phyloP scores from a whole-genome alignment of 768 basidiomycete species.

The Phylloporus rhodoxanthus region DNA sequence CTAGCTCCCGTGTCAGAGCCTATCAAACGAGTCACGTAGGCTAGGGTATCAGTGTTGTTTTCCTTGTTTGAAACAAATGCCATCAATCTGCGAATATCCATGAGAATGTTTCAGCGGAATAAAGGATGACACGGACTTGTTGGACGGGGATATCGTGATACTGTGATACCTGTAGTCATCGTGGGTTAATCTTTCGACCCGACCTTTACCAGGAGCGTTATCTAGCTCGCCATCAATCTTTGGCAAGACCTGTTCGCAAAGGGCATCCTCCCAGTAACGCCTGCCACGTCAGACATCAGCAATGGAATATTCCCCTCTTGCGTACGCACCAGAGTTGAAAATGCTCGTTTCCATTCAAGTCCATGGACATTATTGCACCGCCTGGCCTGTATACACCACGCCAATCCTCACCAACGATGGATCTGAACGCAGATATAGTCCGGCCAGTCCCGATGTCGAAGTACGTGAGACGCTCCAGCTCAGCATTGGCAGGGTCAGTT shows the following conservation, averaged over 20 bases:
- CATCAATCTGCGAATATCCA: slow-evolving; percentile 27
- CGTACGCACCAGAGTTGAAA: slow-evolving; percentile 37
- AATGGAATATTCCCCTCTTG: background rate
- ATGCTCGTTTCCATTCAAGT: slow-evolving; percentile 36
- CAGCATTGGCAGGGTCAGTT: slow-evolving; percentile 18
- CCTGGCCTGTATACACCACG: slow-evolving; percentile 33
- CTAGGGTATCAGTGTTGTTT: slow-evolving; percentile 34
- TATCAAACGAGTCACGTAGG: slow-evolving; percentile 30
- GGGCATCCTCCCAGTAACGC: slow-evolving; percentile 40
- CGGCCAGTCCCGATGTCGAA: slow-evolving; percentile 37
- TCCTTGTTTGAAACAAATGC: slow-evolving; percentile 39
- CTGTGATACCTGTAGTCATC: slow-evolving; percentile 31
- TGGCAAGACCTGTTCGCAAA: slow-evolving; percentile 24
- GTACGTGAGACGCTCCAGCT: slow-evolving; percentile 34
- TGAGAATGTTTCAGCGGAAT: slow-evolving; percentile 1
- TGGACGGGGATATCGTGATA: slow-evolving; percentile 30
- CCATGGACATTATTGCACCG: slow-evolving; percentile 36
- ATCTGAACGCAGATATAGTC: slow-evolving; percentile 27
- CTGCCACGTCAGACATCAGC: slow-evolving; percentile 12
- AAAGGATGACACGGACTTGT: slow-evolving; percentile 25
- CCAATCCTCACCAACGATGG: slow-evolving; percentile 38
- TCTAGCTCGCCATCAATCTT: slow-evolving; percentile 35
- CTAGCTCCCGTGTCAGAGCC: slow-evolving; percentile 30
- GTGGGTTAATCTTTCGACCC: slow-evolving; percentile 39
- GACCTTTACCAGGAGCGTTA: slow-evolving; percentile 35